These are phyloP conservation scores for Aspergillus sp. DNA, from an alignment of 2,329 filamentous ascomycete species.

Conservation along the genomic window DNA sequence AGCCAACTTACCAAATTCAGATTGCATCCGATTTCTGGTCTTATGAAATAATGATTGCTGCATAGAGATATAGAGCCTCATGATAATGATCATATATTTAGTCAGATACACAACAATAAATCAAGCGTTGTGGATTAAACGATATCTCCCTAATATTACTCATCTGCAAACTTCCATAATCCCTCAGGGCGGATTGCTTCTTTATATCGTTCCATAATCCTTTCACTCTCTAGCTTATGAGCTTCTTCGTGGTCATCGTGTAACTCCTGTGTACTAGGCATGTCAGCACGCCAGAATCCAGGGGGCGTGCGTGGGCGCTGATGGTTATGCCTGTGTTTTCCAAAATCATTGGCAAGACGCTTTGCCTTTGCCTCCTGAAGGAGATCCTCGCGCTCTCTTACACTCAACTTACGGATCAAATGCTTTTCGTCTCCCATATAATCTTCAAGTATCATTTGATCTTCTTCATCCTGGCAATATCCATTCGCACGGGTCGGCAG, in stretches of 20 bases:
- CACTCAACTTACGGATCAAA: slow-evolving; percentile 46
- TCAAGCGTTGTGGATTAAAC: no score
- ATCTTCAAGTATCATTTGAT: slow-evolving; percentile 43
- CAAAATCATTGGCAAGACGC: slow-evolving; percentile 67
- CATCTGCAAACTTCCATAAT: slow-evolving; percentile 77
- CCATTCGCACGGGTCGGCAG: slow-evolving; percentile 20
- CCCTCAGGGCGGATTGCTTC: slow-evolving; percentile 77
- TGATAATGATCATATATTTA: no score
- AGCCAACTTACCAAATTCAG: no score
- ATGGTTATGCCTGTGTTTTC: slow-evolving; percentile 72
- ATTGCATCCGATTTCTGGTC: no score
- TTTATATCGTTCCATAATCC: slow-evolving; percentile 67
- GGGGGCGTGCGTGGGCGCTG: slow-evolving; percentile 69
- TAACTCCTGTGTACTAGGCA: slow-evolving; percentile 81
- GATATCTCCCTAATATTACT: slow-evolving; percentile 41
- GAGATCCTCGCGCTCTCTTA: slow-evolving; percentile 58
- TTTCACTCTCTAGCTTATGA: slow-evolving; percentile 56
- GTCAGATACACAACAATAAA: no score
- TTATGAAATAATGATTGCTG: no score
- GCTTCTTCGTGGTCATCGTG: slow-evolving; percentile 62
- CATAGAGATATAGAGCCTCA: no score
- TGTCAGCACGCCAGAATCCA: slow-evolving; percentile 86
- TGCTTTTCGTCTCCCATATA: slow-evolving; percentile 45
- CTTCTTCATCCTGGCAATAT: slow-evolving; percentile 11
- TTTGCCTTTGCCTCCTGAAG: slow-evolving; percentile 72